These are phyloP conservation scores for Lodderomyces parapsilosis DNA, from an alignment of 1,139 yeast genomes.

Conservation along the genomic window DNA sequence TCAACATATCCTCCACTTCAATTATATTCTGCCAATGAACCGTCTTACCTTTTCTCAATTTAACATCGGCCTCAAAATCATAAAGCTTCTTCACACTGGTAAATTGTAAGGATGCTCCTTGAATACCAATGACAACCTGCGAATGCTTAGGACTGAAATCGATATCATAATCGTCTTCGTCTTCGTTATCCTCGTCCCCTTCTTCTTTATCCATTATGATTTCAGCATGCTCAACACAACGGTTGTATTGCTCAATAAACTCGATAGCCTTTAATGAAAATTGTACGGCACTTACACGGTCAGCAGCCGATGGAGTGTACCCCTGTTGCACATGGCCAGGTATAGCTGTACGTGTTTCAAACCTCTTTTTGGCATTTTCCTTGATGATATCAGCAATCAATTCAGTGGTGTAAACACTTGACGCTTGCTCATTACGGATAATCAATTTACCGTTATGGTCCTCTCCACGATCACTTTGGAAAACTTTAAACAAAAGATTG, in stretches of 20 bases:
- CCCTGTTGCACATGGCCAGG: slow-evolving; percentile 90
- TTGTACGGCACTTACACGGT: slow-evolving; percentile 69
- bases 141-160: slow-evolving; percentile 9
- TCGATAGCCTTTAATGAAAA: slow-evolving; percentile 69
- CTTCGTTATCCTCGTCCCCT: slow-evolving; percentile 1
- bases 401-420: slow-evolving; percentile 64
- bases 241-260: slow-evolving; percentile 54
- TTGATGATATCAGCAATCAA: slow-evolving; percentile 68
- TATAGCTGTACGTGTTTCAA: slow-evolving; percentile 73
- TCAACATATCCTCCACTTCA: slow-evolving; percentile 62
- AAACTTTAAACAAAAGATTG: slow-evolving; percentile 37
- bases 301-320: slow-evolving; percentile 75
- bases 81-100: slow-evolving; percentile 55
- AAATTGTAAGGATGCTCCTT: slow-evolving; percentile 61
- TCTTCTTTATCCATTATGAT: slow-evolving; percentile 1
- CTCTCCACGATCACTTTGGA: slow-evolving; percentile 74
- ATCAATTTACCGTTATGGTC: slow-evolving; percentile 75
- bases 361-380: slow-evolving; percentile 63
- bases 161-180: slow-evolving; percentile 11
- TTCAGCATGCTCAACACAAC: slow-evolving; percentile 8
- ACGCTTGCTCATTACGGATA: slow-evolving; percentile 67
- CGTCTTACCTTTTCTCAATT: slow-evolving; percentile 62
- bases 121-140: slow-evolving; percentile 69
- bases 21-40: slow-evolving; percentile 68
- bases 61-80: slow-evolving; percentile 57